Evolutionary conservation across 371 early-diverging fungal species (phyloP).

Genomic region (Apophysomyces variabilis): DNA sequence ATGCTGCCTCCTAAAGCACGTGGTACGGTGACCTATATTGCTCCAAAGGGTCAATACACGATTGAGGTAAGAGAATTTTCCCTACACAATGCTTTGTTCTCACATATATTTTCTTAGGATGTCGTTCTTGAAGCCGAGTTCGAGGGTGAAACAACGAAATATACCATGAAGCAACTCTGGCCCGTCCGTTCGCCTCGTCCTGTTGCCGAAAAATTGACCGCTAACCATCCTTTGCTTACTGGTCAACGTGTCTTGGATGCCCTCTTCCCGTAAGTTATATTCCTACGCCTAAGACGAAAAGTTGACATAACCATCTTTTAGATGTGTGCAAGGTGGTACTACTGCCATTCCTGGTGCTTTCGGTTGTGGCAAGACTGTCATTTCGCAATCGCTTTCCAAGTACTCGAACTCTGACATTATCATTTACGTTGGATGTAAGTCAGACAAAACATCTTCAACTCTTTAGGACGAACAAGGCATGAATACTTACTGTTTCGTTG

Average conservation of each 20-base stretch:
- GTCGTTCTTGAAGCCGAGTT: slow-evolving; percentile 95
- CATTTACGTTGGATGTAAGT: slow-evolving; percentile 97
- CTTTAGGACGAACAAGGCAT: neutral
- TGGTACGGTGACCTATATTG: slow-evolving; percentile 97
- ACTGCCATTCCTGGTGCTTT: slow-evolving; percentile 99
- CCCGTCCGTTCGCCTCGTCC: slow-evolving; percentile 99
- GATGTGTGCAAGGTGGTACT: slow-evolving; percentile 99
- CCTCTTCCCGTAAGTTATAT: slow-evolving; percentile 89
- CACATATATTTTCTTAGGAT: slow-evolving; percentile 57
- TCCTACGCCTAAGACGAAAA: neutral
- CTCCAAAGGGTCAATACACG: slow-evolving; percentile 95
- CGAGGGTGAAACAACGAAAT: slow-evolving; percentile 85
- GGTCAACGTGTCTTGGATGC: slow-evolving; percentile 99
- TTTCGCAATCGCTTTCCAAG: slow-evolving; percentile 99
- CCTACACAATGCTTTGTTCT: neutral
- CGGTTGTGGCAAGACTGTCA: slow-evolving; percentile 99
- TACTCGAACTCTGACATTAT: slow-evolving; percentile 99
- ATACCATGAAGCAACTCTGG: slow-evolving; percentile 99
- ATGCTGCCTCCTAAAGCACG: slow-evolving; percentile 95
- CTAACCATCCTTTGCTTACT: slow-evolving; percentile 97
- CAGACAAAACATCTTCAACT: neutral
- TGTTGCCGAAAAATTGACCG: slow-evolving; percentile 95
- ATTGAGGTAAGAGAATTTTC: slow-evolving; percentile 58
- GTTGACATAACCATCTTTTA: slow-evolving; percentile 20
- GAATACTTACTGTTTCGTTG: slow-evolving; percentile 2